These are phyloP conservation scores for Ceratocystis variospora DNA, from an alignment of 2,329 filamentous ascomycete species.

Conservation along the genomic window DNA sequence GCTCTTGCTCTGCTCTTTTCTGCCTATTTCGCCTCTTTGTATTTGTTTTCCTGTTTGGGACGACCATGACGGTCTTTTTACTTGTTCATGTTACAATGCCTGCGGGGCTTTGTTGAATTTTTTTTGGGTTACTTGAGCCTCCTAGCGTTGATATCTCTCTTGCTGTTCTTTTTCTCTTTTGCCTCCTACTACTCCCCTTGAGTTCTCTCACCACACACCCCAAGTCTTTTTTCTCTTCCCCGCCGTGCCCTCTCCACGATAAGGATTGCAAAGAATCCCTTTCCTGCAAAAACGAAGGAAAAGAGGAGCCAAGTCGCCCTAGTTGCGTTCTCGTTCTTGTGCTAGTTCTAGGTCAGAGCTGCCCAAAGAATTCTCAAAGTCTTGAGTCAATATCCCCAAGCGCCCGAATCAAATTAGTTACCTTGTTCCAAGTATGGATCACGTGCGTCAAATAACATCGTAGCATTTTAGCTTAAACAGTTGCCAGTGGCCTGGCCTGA, in stretches of 20 bases:
- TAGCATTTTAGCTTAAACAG: background rate
- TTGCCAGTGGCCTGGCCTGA: no score
- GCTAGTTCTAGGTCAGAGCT: background rate
- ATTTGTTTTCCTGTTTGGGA: background rate
- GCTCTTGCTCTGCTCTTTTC: background rate
- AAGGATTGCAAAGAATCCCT: background rate
- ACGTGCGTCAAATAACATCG: background rate
- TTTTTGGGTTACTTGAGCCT: background rate
- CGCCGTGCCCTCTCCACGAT: background rate
- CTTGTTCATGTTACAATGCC: background rate
- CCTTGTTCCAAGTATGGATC: background rate
- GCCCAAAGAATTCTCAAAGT: background rate
- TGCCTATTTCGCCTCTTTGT: background rate
- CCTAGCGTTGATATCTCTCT: background rate
- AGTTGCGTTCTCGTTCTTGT: background rate
- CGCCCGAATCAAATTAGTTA: background rate
- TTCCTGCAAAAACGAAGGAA: background rate
- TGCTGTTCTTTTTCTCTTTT: background rate
- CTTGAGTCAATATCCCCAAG: background rate
- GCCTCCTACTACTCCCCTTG: background rate
- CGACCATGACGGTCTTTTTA: background rate
- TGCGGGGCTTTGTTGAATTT: background rate
- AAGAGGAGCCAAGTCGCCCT: background rate
- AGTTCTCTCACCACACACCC: background rate
- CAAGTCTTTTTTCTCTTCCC: background rate